Conservation (phyloP, 768 basidiomycete species). For the Panaeolus papilionaceus region DNA sequence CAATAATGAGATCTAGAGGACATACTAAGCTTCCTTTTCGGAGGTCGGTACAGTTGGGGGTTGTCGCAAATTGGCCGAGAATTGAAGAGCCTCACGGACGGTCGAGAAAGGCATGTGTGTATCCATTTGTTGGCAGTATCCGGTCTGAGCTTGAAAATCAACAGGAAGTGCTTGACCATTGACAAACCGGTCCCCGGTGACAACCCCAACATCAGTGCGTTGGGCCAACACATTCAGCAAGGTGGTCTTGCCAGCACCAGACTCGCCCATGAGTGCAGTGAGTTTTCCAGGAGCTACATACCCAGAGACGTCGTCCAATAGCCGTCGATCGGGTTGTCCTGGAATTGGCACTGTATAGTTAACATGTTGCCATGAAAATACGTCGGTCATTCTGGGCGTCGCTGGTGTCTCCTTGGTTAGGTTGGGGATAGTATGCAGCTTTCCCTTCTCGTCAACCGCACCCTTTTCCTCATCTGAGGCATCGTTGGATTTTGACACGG, state of each 20-base stretch:
- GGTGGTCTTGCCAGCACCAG: slow-evolving; percentile 61
- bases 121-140: slow-evolving; percentile 88
- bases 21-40: slow-evolving; percentile 85
- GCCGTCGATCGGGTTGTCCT: slow-evolving; percentile 47
- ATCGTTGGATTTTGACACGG: slow-evolving; percentile 31
- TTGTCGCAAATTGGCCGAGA: slow-evolving; percentile 85
- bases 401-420: neutral
- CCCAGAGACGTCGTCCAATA: slow-evolving; percentile 78
- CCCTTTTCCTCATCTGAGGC: slow-evolving; percentile 15
- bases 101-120: slow-evolving; percentile 79
- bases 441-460: neutral
- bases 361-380: slow-evolving; percentile 83
- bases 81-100: slow-evolving; percentile 82
- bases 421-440: neutral
- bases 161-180: slow-evolving; percentile 58
- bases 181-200: slow-evolving; percentile 59
- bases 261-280: slow-evolving; percentile 78
- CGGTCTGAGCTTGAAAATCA: slow-evolving; percentile 74
- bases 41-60: slow-evolving; percentile 64
- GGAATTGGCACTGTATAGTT: slow-evolving; percentile 68
- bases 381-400: slow-evolving; percentile 35
- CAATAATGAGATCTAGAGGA: slow-evolving; percentile 39
- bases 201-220: slow-evolving; percentile 52
- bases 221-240: slow-evolving; percentile 63
- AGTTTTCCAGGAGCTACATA: slow-evolving; percentile 85